These are phyloP conservation scores for Phytophthora fragariaefolia DNA, from an alignment of 352 stramenopile genomes.

Conservation along the genomic window DNA sequence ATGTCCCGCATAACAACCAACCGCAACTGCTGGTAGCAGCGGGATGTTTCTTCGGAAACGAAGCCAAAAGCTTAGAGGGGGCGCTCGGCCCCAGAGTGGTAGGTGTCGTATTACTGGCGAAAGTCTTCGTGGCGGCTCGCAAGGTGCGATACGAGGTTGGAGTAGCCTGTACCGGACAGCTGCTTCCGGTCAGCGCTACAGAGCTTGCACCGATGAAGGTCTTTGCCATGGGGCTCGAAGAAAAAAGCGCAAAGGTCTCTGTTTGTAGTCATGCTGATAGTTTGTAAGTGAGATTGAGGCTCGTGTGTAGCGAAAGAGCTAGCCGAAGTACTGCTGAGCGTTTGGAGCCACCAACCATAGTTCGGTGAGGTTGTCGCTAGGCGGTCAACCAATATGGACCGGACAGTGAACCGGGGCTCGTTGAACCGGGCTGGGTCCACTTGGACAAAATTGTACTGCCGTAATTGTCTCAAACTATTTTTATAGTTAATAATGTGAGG, in stretches of 20 bases:
- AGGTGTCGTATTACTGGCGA: not conserved
- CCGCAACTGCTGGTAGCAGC: conserved; percentile 2
- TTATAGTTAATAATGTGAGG: not conserved
- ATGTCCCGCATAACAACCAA: conserved; percentile 14
- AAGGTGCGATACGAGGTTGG: conserved; percentile 5
- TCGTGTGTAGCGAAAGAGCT: not conserved
- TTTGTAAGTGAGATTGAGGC: conserved; percentile 3
- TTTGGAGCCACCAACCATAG: not conserved
- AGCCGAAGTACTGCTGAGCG: not conserved
- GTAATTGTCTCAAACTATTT: not conserved
- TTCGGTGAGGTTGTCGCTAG: not conserved
- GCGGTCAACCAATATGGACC: not conserved
- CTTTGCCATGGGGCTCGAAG: conserved; percentile 8
- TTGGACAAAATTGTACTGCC: not conserved
- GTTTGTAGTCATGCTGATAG: conserved; percentile 2
- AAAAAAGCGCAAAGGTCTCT: conserved; percentile 9
- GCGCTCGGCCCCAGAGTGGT: not conserved
- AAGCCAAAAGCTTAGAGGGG: conserved; percentile 8
- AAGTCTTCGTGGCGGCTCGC: conserved; percentile 13
- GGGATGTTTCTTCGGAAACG: conserved; percentile 7
- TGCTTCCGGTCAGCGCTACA: not conserved
- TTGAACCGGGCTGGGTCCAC: not conserved
- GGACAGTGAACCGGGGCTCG: not conserved
- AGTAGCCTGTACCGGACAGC: conserved; percentile 1
- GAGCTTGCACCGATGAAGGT: conserved; percentile 7